Conservation (phyloP, 352 stramenopile genomes). For the Lagenidium giganteum region DNA sequence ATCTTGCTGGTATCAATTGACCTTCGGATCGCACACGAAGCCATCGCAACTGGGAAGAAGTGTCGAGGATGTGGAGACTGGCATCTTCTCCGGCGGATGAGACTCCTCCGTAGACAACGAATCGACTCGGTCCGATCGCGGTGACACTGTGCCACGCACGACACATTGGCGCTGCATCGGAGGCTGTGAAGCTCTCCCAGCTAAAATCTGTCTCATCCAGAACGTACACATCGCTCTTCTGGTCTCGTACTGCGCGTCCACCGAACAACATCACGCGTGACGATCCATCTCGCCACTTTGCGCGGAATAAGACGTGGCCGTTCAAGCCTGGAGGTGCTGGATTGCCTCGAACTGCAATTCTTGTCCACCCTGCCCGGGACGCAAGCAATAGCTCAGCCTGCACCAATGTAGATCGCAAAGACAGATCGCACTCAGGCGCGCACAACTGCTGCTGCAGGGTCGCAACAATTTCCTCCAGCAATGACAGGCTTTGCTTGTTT, state of each 20-base stretch:
- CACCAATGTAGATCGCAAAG: conserved; percentile 16
- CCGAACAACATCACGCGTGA: conserved; percentile 30
- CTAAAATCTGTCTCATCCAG: conserved; percentile 37
- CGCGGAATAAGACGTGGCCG: conserved; percentile 50
- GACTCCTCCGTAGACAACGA: conserved; percentile 56
- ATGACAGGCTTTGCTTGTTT: conserved; percentile 46
- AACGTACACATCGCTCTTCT: conserved; percentile 41
- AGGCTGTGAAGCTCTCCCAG: conserved; percentile 34
- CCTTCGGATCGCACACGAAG: too few relatives aligned
- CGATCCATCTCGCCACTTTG: conserved; percentile 17
- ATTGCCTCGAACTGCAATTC: conserved; percentile 46
- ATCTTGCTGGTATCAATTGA: too few relatives aligned
- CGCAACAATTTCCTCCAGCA: conserved; percentile 32
- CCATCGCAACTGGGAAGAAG: neutral
- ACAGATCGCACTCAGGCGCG: neutral
- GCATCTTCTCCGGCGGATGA: conserved; percentile 54
- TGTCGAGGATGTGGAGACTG: conserved; percentile 27
- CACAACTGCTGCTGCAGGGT: too few relatives aligned
- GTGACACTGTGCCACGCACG: conserved; percentile 57
- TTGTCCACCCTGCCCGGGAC: conserved; percentile 37
- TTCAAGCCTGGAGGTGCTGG: conserved; percentile 59
- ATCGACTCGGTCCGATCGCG: conserved; percentile 13
- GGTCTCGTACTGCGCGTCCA: conserved; percentile 54
- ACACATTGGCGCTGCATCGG: conserved; percentile 23
- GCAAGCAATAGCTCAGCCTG: conserved; percentile 26